Percentiles rank a stretch among this genome's conserved stretches.
Conservation (phyloP, 2,329 filamentous ascomycete species). For the Xylariaceae sp. region DNA sequence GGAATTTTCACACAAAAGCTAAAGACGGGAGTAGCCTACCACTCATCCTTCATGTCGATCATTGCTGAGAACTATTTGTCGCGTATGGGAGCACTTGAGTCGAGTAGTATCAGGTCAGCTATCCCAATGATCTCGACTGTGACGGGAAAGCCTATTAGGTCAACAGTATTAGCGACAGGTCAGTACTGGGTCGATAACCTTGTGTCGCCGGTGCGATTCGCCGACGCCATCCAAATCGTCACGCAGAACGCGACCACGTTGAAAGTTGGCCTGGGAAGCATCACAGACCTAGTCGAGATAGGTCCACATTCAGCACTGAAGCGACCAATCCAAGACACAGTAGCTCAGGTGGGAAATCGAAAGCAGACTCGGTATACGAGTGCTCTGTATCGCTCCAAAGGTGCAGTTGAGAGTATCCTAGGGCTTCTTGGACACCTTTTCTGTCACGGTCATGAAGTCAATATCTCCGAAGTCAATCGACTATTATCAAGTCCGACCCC, state of each 20-base stretch:
- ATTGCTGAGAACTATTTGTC: slow-evolving; percentile 36
- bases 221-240: slow-evolving; percentile 35
- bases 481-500: neutral
- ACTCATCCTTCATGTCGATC: slow-evolving; percentile 36
- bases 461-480: slow-evolving; percentile 35
- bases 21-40: slow-evolving; percentile 41
- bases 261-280: slow-evolving; percentile 34
- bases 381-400: slow-evolving; percentile 29
- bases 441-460: slow-evolving; percentile 35
- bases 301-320: slow-evolving; percentile 41
- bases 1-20: slow-evolving; percentile 43
- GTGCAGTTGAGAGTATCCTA: slow-evolving; percentile 32
- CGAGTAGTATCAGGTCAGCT: slow-evolving; percentile 21
- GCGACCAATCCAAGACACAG: slow-evolving; percentile 39
- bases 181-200: slow-evolving; percentile 48
- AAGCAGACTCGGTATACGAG: slow-evolving; percentile 34
- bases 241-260: slow-evolving; percentile 30
- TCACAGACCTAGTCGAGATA: slow-evolving; percentile 42
- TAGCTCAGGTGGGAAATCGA: slow-evolving; percentile 28
- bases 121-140: slow-evolving; percentile 39
- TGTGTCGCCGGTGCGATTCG: slow-evolving; percentile 44
- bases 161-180: slow-evolving; percentile 18
- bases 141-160: slow-evolving; percentile 25
- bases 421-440: slow-evolving; percentile 38
- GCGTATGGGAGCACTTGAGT: slow-evolving; percentile 34